phyloP scores from a whole-genome alignment of 768 basidiomycete genomes.

The Cantharellus anzutake region DNA sequence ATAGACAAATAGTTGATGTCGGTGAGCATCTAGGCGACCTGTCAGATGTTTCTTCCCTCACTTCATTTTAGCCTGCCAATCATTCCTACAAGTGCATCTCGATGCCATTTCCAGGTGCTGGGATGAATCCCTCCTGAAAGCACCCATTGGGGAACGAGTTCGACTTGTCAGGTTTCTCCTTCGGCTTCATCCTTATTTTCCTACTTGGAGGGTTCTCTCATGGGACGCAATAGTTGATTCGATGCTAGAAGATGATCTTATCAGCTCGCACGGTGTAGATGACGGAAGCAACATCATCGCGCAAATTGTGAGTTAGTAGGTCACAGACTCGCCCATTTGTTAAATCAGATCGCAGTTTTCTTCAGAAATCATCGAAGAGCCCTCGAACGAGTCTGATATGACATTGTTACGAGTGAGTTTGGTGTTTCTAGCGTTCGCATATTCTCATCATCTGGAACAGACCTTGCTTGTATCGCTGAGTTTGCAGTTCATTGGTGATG shows the following conservation, averaged over 20 bases:
- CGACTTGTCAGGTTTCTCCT: slow-evolving; percentile 42
- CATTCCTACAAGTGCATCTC: slow-evolving; percentile 45
- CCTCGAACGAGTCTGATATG: not conserved
- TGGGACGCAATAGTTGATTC: slow-evolving; percentile 45
- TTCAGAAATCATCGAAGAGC: not conserved
- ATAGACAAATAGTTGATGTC: slow-evolving; percentile 36
- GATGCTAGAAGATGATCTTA: slow-evolving; percentile 33
- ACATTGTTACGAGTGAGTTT: not conserved
- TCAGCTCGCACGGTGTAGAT: slow-evolving; percentile 10
- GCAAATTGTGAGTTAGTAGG: slow-evolving; percentile 12
- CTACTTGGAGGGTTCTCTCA: slow-evolving; percentile 46
- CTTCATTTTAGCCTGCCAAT: slow-evolving; percentile 15
- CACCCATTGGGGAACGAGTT: slow-evolving; percentile 36
- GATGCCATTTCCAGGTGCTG: slow-evolving; percentile 48
- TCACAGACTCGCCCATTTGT: not conserved
- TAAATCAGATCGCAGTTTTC: not conserved
- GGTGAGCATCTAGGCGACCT: not conserved
- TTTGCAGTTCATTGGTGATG: slow-evolving; percentile 48
- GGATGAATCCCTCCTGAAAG: slow-evolving; percentile 38
- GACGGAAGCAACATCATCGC: slow-evolving; percentile 19
- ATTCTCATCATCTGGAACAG: slow-evolving; percentile 18
- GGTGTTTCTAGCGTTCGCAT: slow-evolving; percentile 15
- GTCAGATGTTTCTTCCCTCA: not conserved
- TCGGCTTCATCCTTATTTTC: slow-evolving; percentile 49
- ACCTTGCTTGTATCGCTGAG: slow-evolving; percentile 36